Percentiles rank a stretch among this genome's conserved stretches.
Conservation (phyloP, 1,284 basidiomycete genomes). For the Moesziomyces sp. region DNA sequence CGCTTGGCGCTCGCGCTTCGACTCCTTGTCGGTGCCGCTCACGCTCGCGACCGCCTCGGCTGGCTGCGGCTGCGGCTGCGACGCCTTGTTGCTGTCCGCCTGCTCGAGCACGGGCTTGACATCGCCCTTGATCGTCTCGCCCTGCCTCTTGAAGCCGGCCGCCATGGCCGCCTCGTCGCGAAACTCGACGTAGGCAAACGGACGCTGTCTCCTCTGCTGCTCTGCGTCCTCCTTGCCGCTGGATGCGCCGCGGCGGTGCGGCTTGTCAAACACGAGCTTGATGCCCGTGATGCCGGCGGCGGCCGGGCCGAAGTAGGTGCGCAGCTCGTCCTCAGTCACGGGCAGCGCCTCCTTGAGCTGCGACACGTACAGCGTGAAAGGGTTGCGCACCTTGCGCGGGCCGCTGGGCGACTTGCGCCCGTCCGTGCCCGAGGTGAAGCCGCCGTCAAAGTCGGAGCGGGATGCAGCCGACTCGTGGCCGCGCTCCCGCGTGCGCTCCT, state of each 20-base stretch:
- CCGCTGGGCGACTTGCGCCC: constrained; percentile 33
- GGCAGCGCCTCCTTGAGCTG: constrained; percentile 57
- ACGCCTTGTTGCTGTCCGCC: constrained; percentile 44
- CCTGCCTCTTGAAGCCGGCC: constrained; percentile 37
- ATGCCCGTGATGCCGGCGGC: constrained; percentile 44
- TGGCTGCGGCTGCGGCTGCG: constrained; percentile 6
- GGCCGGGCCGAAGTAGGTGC: constrained; percentile 57
- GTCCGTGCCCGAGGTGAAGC: constrained; percentile 40
- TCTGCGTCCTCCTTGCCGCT: constrained; percentile 38
- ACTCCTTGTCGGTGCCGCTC: constrained; percentile 4
- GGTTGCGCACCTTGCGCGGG: constrained; percentile 29
- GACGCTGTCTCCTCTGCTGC: constrained; percentile 38
- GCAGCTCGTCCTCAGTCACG: constrained; percentile 52
- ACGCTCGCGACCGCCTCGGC: neutral
- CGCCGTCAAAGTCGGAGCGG: constrained; percentile 38
- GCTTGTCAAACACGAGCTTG: constrained; percentile 52
- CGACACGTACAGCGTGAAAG: constrained; percentile 52
- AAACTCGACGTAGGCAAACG: constrained; percentile 55
- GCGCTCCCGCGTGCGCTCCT: constrained; percentile 31
- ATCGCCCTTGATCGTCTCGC: constrained; percentile 35
- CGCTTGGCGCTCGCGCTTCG: constrained; percentile 4
- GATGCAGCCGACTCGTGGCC: constrained; percentile 46
- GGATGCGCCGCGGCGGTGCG: constrained; percentile 26
- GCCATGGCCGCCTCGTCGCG: constrained; percentile 42
- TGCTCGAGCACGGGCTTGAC: constrained; percentile 35